phyloP scores from a whole-genome alignment of 2,329 filamentous ascomycete genomes.

The Pestalotiopsis sp. region DNA sequence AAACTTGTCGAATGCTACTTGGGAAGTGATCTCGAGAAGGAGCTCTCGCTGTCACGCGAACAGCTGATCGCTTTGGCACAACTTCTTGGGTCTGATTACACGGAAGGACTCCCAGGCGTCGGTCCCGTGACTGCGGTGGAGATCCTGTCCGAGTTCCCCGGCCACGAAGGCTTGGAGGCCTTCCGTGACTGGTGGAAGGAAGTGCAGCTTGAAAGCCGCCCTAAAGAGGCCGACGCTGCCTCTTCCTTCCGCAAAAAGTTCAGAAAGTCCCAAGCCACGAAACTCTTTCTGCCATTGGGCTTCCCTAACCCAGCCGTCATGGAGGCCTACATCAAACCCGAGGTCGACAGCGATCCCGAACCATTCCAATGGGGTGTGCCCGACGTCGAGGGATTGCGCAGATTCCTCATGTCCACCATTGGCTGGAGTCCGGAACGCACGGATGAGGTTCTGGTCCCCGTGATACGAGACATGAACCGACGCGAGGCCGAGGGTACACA shows the following conservation, averaged over 20 bases:
- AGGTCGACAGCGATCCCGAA: constrained; percentile 79
- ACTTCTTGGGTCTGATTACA: constrained; percentile 91
- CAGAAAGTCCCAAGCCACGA: constrained; percentile 73
- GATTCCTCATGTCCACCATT: constrained; percentile 87
- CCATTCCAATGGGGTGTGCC: constrained; percentile 95
- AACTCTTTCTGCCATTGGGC: constrained; percentile 78
- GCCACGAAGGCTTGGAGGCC: constrained; percentile 59
- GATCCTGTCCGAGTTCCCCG: constrained; percentile 86
- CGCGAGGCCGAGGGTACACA: constrained; percentile 89
- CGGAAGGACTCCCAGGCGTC: constrained; percentile 85
- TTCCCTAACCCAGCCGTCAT: constrained; percentile 82
- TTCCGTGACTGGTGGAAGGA: constrained; percentile 89
- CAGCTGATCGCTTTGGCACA: constrained; percentile 91
- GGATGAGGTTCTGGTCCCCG: constrained; percentile 92
- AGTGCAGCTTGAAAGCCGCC: constrained; percentile 69
- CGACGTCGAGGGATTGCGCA: constrained; percentile 80
- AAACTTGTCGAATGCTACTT: constrained; percentile 98
- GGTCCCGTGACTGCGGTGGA: constrained; percentile 94
- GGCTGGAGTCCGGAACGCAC: constrained; percentile 92
- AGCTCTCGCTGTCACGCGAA: constrained; percentile 82
- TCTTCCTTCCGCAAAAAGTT: constrained; percentile 83
- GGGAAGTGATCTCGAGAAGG: constrained; percentile 78
- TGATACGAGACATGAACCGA: constrained; percentile 93
- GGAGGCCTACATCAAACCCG: constrained; percentile 81
- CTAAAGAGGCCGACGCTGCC: constrained; percentile 60